Base-by-base conservation (phyloP, 164 flowering plant species). In the Kingdonia uniflora region DNA sequence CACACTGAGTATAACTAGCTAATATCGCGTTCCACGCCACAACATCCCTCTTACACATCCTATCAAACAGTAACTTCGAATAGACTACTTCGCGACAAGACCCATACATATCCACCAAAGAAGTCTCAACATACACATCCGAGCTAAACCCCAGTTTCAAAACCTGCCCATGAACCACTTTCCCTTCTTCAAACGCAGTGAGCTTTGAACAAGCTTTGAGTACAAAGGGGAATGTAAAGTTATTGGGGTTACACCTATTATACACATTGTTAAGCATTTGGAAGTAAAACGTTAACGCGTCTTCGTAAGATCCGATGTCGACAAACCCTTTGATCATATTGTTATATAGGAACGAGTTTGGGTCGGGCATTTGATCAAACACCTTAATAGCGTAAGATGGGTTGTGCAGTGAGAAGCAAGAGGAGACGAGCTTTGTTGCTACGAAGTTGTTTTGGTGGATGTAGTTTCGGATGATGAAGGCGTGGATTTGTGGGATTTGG, bases 11-110 rank as follows among this genome's bases (percentile, higher is more conserved):
- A 49, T 54, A 71, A 5, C 66, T 68, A 37, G 58, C 21, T 51
- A 71, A 67, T 26, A 71, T 71, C 0, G 71, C 68, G 6, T 71
- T 71, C 68, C 68, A 71, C 15, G 69, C 53, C 16, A 71, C 71
- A 39, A 64, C 68, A 57, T 67, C 64, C 47, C 45, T 60, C 0
- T 29, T 54, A 46, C 61, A 56, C 38, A 71, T 64, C 25, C 61
- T 71, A 58, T 71, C 66, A 39, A 71, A 64, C 50, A 71, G 5
- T 26, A 14, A 45, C 3, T 51, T 63, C 14, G 69, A 68, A 11
- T 60, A 63, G 5, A n/a, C 29, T 20, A 71, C 33, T 43, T 1
- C 33, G 2, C 60, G 59, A 17, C 59, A 57, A 47, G 57, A 60
- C 0, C 64, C 66, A 37, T 71, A 71, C 50, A 71, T 4, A 1